phyloP scores from a whole-genome alignment of 1,284 basidiomycete genomes.

The Pterulicium gracile region DNA sequence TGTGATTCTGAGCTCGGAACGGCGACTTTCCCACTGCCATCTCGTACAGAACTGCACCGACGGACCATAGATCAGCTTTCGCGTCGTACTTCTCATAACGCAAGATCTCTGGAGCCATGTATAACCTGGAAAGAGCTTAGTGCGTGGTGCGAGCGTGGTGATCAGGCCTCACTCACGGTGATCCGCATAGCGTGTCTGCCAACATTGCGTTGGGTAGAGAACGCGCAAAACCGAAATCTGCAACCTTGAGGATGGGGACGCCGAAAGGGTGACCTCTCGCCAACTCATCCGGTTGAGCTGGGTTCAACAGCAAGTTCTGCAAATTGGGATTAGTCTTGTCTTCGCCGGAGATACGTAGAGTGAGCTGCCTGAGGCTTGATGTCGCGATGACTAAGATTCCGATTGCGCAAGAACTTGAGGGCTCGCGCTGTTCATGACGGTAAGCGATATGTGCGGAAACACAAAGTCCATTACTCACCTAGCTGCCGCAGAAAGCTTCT shows the following conservation, averaged over 20 bases:
- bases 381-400: conserved; percentile 92
- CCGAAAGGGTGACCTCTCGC: conserved; percentile 83
- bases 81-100: conserved; percentile 98
- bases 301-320: conserved; percentile 84
- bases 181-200: conserved; percentile 97
- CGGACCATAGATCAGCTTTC: conserved; percentile 96
- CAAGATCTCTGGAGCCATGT: conserved; percentile 99
- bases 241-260: conserved; percentile 91
- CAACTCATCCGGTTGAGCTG: conserved; percentile 70
- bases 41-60: conserved; percentile 94
- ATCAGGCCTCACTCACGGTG: conserved; percentile 75
- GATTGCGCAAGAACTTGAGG: conserved; percentile 82
- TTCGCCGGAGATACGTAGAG: background rate
- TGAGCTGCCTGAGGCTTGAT: conserved; percentile 86
- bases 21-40: conserved; percentile 92
- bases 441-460: conserved; percentile 3
- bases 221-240: conserved; percentile 97
- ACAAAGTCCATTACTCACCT: conserved; percentile 35
- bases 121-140: conserved; percentile 54
- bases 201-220: conserved; percentile 86
- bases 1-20: conserved; percentile 92
- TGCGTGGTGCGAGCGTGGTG: no score
- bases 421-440: conserved; percentile 58
- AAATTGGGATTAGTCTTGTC: conserved; percentile 4
- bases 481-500: conserved; percentile 91